Evolutionary conservation across 192 early-diverging fungal species (phyloP).

Genomic region (Rhizoclosmatium sp.): DNA sequence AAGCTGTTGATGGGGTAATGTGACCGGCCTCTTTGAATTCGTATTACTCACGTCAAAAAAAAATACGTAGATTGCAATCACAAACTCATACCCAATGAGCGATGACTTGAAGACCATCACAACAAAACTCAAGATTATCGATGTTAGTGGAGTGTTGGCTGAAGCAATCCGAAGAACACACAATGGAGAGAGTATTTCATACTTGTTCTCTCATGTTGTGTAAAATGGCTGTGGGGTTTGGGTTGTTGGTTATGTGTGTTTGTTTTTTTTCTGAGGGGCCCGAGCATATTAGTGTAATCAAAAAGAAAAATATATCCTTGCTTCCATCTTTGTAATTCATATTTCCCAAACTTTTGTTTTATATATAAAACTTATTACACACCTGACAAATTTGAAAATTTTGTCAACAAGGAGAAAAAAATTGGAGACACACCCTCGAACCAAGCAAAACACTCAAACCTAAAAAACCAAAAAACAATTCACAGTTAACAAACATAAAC

Average conservation of each 20-base stretch:
- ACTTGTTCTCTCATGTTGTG: conserved; percentile 71
- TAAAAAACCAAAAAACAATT: too few species aligned
- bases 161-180: conserved; percentile 94
- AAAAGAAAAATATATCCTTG: neutral
- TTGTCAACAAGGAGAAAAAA: too few species aligned
- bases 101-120: conserved; percentile 72
- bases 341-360: too few species aligned
- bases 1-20: conserved; percentile 78
- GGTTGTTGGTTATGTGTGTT: too few species aligned
- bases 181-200: conserved; percentile 93
- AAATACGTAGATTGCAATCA: conserved; percentile 74
- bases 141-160: conserved; percentile 88
- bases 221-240: neutral
- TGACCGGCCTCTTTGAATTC: conserved; percentile 79
- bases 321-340: too few species aligned
- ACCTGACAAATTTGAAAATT: too few species aligned
- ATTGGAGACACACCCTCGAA: too few species aligned
- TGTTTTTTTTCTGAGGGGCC: too few species aligned
- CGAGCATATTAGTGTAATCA: neutral
- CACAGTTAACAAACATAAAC: too few species aligned
- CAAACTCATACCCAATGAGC: conserved; percentile 88
- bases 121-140: conserved; percentile 84
- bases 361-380: too few species aligned
- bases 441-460: too few species aligned
- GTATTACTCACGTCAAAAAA: neutral